A percentile compares a stretch with the other conserved stretches of the same genome.
Evolutionary conservation across 257 asterid species (phyloP).

Genomic region (Ophiorrhiza pumila): DNA sequence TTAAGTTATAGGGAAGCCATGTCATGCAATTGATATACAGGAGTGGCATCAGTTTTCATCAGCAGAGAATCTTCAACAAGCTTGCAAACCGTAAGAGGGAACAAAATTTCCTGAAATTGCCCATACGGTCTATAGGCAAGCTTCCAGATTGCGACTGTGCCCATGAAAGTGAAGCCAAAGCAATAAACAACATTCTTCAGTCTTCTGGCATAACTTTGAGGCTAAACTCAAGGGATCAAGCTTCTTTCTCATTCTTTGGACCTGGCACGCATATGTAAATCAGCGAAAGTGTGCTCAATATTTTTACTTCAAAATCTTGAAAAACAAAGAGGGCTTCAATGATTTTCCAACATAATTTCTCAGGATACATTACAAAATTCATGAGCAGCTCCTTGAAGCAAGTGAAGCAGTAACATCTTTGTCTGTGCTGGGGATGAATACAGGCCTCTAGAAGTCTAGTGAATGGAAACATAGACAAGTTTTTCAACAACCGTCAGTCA

Average conservation of each 20-base stretch:
- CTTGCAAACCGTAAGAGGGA: conserved; percentile 32
- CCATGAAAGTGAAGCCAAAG: conserved; percentile 35
- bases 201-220: conserved; percentile 29
- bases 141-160: conserved; percentile 34
- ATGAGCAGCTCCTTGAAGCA: neutral
- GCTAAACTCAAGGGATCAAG: conserved; percentile 37
- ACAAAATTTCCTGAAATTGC: conserved; percentile 27
- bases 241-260: conserved; percentile 36
- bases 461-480: too few species aligned
- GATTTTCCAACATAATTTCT: neutral
- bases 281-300: neutral
- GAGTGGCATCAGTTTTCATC: conserved; percentile 23
- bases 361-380: neutral
- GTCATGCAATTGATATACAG: conserved; percentile 32
- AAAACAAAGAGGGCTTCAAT: neutral
- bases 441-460: neutral
- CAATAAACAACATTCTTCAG: conserved; percentile 29
- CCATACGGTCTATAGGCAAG: conserved; percentile 37
- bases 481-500: neutral
- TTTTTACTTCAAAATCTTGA: conserved; percentile 4
- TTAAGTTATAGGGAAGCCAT: conserved; percentile 36
- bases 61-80: conserved; percentile 34
- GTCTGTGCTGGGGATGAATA: too few species aligned
- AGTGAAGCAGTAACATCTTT: too few species aligned
- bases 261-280: conserved; percentile 18